A percentile compares a stretch with the other conserved stretches of the same genome.
Evolutionary conservation across 1,284 basidiomycete species (phyloP).

Genomic region (Apiotrichum laibachii): DNA sequence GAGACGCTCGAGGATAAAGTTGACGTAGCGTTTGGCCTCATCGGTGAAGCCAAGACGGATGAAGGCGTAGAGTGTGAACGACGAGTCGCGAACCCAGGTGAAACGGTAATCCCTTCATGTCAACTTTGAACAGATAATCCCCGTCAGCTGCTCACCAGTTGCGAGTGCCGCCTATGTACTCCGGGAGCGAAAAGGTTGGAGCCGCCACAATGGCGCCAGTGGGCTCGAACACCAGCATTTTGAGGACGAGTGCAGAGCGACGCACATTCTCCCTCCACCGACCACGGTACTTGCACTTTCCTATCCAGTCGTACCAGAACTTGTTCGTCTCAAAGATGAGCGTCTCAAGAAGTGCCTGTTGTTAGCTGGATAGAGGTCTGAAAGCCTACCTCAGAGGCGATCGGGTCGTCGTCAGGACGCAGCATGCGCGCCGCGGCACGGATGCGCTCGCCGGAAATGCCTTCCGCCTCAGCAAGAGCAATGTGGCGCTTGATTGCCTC

Average conservation of each 20-base stretch:
- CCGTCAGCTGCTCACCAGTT: conserved; percentile 61
- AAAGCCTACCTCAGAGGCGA: conserved; percentile 59
- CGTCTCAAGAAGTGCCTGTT: conserved; percentile 27
- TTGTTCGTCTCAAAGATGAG: conserved; percentile 59
- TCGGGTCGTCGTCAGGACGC: conserved; percentile 60
- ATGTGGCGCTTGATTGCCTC: neutral
- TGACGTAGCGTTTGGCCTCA: conserved; percentile 70
- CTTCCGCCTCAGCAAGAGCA: neutral
- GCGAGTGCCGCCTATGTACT: conserved; percentile 78
- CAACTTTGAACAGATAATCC: neutral
- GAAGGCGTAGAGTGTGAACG: conserved; percentile 86
- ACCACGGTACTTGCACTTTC: conserved; percentile 66
- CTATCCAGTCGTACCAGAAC: conserved; percentile 87
- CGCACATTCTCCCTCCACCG: conserved; percentile 92
- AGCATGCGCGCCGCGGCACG: conserved; percentile 57
- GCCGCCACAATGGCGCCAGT: conserved; percentile 79
- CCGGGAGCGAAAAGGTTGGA: conserved; percentile 88
- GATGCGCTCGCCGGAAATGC: conserved; percentile 49
- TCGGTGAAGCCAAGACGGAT: conserved; percentile 85
- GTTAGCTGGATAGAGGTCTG: conserved; percentile 9
- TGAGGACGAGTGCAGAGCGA: conserved; percentile 74
- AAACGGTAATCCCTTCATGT: conserved; percentile 45
- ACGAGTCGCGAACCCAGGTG: conserved; percentile 75
- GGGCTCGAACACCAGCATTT: conserved; percentile 53
- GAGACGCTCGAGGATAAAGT: conserved; percentile 79